These are phyloP conservation scores for Lophiostoma macrostomum DNA, from an alignment of 495 filamentous ascomycete species.

Conservation along the genomic window DNA sequence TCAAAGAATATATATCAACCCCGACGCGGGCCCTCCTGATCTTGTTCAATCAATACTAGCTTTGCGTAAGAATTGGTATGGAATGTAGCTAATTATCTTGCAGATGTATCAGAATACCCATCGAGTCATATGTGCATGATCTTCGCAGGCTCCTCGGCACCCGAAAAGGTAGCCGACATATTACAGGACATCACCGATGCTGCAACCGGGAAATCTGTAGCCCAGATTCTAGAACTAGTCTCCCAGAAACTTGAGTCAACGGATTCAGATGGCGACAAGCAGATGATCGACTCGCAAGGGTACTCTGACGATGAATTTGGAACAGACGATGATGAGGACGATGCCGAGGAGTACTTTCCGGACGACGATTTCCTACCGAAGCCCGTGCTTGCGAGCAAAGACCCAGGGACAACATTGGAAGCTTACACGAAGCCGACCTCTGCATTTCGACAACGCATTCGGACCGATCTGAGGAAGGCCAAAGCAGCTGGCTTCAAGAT, in stretches of 20 bases:
- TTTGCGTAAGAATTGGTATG: no score
- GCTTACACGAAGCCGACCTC: constrained; percentile 19
- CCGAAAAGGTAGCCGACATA: constrained; percentile 45
- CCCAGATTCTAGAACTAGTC: constrained; percentile 40
- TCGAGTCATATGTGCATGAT: constrained; percentile 57
- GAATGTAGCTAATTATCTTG: not conserved
- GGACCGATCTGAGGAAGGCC: constrained; percentile 59
- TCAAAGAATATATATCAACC: no score
- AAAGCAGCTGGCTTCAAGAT: constrained; percentile 71
- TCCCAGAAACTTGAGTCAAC: constrained; percentile 33
- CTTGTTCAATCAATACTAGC: no score
- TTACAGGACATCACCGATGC: constrained; percentile 44
- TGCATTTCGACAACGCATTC: constrained; percentile 45
- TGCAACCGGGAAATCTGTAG: constrained; percentile 36
- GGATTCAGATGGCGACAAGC: constrained; percentile 38
- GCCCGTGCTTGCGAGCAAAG: not conserved
- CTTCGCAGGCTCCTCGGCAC: constrained; percentile 54
- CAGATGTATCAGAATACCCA: constrained; percentile 66
- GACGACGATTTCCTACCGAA: constrained; percentile 16
- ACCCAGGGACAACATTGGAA: not conserved
- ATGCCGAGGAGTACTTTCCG: constrained; percentile 34
- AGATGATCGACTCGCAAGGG: constrained; percentile 40
- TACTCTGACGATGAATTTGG: constrained; percentile 29
- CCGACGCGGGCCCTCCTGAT: no score
- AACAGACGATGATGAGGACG: constrained; percentile 36